Conservation (phyloP, 78 protist species). For the Dictyostelium capitatum region DNA sequence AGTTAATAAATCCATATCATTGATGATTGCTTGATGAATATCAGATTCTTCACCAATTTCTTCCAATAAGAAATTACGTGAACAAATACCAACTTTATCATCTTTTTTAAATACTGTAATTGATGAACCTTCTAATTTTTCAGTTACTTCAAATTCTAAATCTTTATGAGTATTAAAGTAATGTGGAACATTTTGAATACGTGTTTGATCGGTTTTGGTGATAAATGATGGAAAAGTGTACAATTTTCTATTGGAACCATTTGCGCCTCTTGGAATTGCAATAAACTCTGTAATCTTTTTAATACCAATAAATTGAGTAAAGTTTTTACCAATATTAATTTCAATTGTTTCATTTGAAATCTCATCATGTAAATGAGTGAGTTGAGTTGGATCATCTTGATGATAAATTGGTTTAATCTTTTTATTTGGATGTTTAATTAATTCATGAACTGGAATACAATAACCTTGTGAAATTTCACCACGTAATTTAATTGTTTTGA, state of each 20-base stretch:
- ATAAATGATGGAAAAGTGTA: slow-evolving; percentile 71
- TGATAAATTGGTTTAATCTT: not conserved
- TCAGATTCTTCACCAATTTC: not conserved
- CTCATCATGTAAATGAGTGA: not conserved
- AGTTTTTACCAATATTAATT: slow-evolving; percentile 35
- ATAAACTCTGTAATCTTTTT: slow-evolving; percentile 44
- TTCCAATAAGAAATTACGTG: slow-evolving; percentile 64
- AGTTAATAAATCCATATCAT: slow-evolving; percentile 24
- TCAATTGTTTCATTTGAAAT: not conserved
- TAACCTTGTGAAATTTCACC: slow-evolving; percentile 71
- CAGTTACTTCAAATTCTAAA: slow-evolving; percentile 81
- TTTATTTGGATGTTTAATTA: slow-evolving; percentile 54
- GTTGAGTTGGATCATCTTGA: not conserved
- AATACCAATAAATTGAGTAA: slow-evolving; percentile 81
- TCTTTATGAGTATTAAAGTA: not conserved
- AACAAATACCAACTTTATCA: slow-evolving; percentile 51
- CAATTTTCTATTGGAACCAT: slow-evolving; percentile 1
- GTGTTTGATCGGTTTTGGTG: slow-evolving; percentile 70
- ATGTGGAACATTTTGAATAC: slow-evolving; percentile 78
- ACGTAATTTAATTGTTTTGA: slow-evolving; percentile 79
- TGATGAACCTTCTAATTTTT: slow-evolving; percentile 87
- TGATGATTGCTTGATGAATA: not conserved
- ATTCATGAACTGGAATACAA: slow-evolving; percentile 69
- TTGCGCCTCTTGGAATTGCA: slow-evolving; percentile 2
- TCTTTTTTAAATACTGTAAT: slow-evolving; percentile 45